These are phyloP conservation scores for Coffea humblotiana DNA, from an alignment of 305 asterid species.

Conservation along the genomic window DNA sequence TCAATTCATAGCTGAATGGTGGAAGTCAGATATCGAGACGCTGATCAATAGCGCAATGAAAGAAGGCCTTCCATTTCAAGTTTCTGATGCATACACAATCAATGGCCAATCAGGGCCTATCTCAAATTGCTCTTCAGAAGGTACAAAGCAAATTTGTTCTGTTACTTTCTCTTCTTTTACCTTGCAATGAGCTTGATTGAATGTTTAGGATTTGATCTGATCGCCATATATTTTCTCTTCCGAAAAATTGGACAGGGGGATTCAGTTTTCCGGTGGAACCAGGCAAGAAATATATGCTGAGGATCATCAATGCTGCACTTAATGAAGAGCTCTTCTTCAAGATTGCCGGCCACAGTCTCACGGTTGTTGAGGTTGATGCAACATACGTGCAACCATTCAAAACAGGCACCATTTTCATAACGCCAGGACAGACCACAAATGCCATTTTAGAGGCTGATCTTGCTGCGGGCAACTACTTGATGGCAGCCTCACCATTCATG, in stretches of 20 bases:
- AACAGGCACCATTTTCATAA: slow-evolving; percentile 43
- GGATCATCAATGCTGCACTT: slow-evolving; percentile 68
- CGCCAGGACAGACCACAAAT: slow-evolving; percentile 75
- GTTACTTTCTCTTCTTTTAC: too few relatives aligned
- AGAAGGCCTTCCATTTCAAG: slow-evolving; percentile 50
- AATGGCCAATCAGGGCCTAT: slow-evolving; percentile 56
- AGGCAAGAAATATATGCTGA: slow-evolving; percentile 51
- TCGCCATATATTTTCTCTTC: background rate
- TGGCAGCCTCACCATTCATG: slow-evolving; percentile 57
- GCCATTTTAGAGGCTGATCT: slow-evolving; percentile 36
- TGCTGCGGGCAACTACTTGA: slow-evolving; percentile 34
- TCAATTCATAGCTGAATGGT: slow-evolving; percentile 59
- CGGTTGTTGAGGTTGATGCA: slow-evolving; percentile 68
- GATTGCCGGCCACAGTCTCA: slow-evolving; percentile 53
- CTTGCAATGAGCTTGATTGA: background rate
- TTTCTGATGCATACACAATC: slow-evolving; percentile 69
- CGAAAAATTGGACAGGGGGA: slow-evolving; percentile 32
- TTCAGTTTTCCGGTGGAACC: slow-evolving; percentile 33
- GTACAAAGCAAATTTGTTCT: slow-evolving; percentile 16
- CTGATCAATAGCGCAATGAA: slow-evolving; percentile 47
- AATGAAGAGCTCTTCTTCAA: slow-evolving; percentile 71
- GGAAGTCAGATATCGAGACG: slow-evolving; percentile 65
- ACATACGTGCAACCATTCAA: slow-evolving; percentile 58
- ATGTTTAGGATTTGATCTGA: background rate
- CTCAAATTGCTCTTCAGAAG: slow-evolving; percentile 40